Evolutionary conservation across 371 early-diverging fungal species (phyloP).

Genomic region (Mycotypha africana): DNA sequence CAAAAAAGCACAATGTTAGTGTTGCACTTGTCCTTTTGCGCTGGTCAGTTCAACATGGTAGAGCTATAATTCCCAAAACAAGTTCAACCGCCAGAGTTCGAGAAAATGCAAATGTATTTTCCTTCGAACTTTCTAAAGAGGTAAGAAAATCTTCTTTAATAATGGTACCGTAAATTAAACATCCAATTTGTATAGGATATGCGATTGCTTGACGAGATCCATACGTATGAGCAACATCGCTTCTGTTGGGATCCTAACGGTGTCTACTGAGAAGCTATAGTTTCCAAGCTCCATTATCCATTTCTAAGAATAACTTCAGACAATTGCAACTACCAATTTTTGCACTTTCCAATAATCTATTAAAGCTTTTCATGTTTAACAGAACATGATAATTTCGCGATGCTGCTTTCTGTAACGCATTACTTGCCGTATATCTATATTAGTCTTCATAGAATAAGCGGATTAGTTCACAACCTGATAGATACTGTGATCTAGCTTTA

Average conservation of each 20-base stretch:
- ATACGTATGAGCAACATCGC: slow-evolving; percentile 26
- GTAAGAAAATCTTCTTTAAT: slow-evolving; percentile 17
- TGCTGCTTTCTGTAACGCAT: no score
- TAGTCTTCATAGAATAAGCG: no score
- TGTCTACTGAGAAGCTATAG: slow-evolving; percentile 2
- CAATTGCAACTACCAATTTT: no score
- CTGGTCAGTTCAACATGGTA: slow-evolving; percentile 72
- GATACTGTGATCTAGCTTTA: no score
- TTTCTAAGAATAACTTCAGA: no score
- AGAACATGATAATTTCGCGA: no score
- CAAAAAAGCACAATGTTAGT: slow-evolving; percentile 27
- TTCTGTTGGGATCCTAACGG: slow-evolving; percentile 72
- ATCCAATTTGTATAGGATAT: slow-evolving; percentile 44
- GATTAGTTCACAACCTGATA: no score
- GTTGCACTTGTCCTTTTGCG: slow-evolving; percentile 68
- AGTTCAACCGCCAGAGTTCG: slow-evolving; percentile 40
- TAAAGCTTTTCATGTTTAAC: no score
- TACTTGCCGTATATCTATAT: no score
- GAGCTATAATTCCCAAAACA: slow-evolving; percentile 66
- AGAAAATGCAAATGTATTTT: slow-evolving; percentile 48
- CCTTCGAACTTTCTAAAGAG: slow-evolving; percentile 36
- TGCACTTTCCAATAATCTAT: no score
- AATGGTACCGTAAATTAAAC: background rate
- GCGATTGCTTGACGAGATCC: slow-evolving; percentile 41
- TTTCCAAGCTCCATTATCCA: no score